Percentiles rank a stretch among this genome's conserved stretches.
Conservation (phyloP, 2,329 filamentous ascomycete genomes). For the Trichoderma semiorbis region DNA sequence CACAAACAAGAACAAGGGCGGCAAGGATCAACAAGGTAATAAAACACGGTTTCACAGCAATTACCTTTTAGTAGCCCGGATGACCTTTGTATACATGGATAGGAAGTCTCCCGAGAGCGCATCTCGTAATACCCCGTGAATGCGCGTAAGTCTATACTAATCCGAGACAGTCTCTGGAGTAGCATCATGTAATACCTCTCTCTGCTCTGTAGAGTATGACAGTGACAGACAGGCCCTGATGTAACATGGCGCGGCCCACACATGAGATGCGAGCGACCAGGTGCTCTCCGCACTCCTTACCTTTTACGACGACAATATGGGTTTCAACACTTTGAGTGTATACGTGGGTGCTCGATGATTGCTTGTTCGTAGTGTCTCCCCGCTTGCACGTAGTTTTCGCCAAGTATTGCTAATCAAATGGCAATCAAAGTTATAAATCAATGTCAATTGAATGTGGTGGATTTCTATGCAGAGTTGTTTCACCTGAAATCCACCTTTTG, state of each 20-base stretch:
- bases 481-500: not conserved
- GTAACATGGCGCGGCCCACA: not conserved
- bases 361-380: not conserved
- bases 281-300: not conserved
- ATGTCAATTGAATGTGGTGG: not conserved
- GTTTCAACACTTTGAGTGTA: not conserved
- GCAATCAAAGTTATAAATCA: not conserved
- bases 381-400: not conserved
- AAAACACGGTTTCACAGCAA: not conserved
- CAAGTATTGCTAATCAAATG: not conserved
- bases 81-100: not conserved
- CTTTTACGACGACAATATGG: not conserved
- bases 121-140: not conserved
- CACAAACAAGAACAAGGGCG: not conserved
- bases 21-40: not conserved
- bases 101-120: not conserved
- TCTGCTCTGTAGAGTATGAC: not conserved
- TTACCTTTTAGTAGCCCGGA: not conserved
- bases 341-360: not conserved
- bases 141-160: not conserved
- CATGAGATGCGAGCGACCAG: not conserved
- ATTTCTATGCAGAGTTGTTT: not conserved
- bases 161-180: not conserved
- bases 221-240: not conserved
- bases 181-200: not conserved